Conservation (phyloP, 2,329 filamentous ascomycete genomes). For the Rutstroemia sydowiana region DNA sequence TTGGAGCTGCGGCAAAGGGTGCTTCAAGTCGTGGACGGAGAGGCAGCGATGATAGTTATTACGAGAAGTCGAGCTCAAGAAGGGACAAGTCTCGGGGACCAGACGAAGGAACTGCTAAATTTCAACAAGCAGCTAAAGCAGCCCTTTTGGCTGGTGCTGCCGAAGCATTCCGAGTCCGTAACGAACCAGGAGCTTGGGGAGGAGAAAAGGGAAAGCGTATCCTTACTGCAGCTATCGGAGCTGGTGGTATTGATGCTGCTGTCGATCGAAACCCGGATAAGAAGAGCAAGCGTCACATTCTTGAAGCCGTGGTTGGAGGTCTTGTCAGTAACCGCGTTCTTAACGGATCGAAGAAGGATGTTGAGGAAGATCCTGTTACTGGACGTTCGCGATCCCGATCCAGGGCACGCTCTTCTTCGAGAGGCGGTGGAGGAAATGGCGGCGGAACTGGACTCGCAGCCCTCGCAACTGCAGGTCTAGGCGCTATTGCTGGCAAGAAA, state of each 20-base stretch:
- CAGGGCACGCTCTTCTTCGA: conserved; percentile 50
- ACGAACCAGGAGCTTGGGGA: conserved; percentile 81
- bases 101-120: conserved; percentile 49
- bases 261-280: conserved; percentile 58
- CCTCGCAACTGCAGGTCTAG: conserved; percentile 54
- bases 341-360: conserved; percentile 67
- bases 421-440: conserved; percentile 35
- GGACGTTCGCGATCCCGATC: conserved; percentile 65
- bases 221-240: conserved; percentile 77
- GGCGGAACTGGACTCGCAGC: conserved; percentile 50
- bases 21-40: conserved; percentile 31
- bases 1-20: conserved; percentile 48
- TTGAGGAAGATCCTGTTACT: conserved; percentile 36
- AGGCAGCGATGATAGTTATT: conserved; percentile 34
- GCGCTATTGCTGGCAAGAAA: conserved; percentile 56
- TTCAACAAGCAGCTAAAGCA: conserved; percentile 84
- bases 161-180: conserved; percentile 85
- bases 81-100: conserved; percentile 46
- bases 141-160: conserved; percentile 84
- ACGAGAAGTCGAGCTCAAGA: conserved; percentile 43
- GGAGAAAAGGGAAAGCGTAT: conserved; percentile 89
- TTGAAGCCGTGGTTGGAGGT: conserved; percentile 83
- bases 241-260: conserved; percentile 76
- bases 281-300: conserved; percentile 74
- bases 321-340: conserved; percentile 78